These are phyloP conservation scores for Ogataea haglerorum DNA, from an alignment of 805 yeast species.

Conservation along the genomic window DNA sequence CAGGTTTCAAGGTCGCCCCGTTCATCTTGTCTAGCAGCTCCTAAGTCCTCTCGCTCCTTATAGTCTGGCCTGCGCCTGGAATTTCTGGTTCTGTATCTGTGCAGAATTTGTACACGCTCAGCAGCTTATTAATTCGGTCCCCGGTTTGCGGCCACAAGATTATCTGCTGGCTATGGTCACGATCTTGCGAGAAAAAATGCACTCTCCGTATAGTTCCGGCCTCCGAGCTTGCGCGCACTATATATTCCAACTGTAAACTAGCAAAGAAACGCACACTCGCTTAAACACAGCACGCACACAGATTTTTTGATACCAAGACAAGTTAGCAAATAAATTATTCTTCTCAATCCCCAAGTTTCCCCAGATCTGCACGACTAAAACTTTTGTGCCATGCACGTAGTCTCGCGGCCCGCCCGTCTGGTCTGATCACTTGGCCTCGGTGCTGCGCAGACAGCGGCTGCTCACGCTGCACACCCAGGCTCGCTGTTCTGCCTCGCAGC, in stretches of 20 bases:
- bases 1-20: slow-evolving; percentile 6
- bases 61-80: neutral
- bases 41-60: neutral
- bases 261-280: neutral
- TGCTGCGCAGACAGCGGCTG: too few species aligned
- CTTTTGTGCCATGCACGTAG: slow-evolving; percentile 2
- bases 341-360: slow-evolving; percentile 2
- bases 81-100: slow-evolving; percentile 8
- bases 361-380: slow-evolving; percentile 6
- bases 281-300: neutral
- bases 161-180: neutral
- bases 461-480: too few species aligned
- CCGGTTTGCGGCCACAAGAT: neutral
- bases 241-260: neutral
- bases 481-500: too few species aligned
- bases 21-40: slow-evolving; percentile 1
- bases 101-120: neutral
- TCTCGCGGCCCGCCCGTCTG: neutral
- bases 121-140: neutral
- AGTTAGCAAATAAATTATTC: slow-evolving; percentile 1
- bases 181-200: neutral
- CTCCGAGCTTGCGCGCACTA: neutral
- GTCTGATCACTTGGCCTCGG: neutral
- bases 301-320: neutral
- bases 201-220: neutral